Base-by-base conservation (phyloP, 345 rosid species). In the Gossypium raimondii region DNA sequence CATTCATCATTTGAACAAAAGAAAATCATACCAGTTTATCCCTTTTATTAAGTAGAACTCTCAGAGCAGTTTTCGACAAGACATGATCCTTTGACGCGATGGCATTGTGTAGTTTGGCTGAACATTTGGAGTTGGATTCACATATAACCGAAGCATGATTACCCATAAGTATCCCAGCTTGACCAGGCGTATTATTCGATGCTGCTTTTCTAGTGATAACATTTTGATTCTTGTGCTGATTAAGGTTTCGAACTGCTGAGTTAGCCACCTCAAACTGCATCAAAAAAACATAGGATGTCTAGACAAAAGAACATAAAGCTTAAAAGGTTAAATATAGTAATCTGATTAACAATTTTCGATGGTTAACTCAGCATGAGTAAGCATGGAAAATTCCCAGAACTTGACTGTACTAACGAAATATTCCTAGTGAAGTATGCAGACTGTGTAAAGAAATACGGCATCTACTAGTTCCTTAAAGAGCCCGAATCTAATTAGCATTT, bases 1-100 rank as follows among this genome's bases (percentile, higher is more conserved):
- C 45, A 41, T 41, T 29, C 52, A 78, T 34, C 77, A 17, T 45
- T 59, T 66, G 45, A 66, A 22, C 57, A 48, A 45, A 41, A 11
- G 50, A 57, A 20, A 57, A 52, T 14, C 70, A 48, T 89, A 93
- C 97, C 92, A 89, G 77, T 73, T 82, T 81, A 81, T 89, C 90
- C 79, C 92, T 91, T 78, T 82, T 86, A 25, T 84, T 78, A 68
- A 77, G 84, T 57, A 86, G 83, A 80, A 86, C 76, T 66, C 71
- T 81, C 75, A 83, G 13, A 45, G 94, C 93, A 76, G 89, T 82
- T 76, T 86, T 81, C 1, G 87, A 82, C 44, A 92, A 22, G 38
- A 72, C 67, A 65, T 76, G 72, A 34, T 84, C 89, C 73, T 75
- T 86, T 51, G 89, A 84, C 68, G 84, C 85, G 74, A 84, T 53